Conservation (phyloP, 805 yeast genomes). For the Pichia paraexigua region DNA sequence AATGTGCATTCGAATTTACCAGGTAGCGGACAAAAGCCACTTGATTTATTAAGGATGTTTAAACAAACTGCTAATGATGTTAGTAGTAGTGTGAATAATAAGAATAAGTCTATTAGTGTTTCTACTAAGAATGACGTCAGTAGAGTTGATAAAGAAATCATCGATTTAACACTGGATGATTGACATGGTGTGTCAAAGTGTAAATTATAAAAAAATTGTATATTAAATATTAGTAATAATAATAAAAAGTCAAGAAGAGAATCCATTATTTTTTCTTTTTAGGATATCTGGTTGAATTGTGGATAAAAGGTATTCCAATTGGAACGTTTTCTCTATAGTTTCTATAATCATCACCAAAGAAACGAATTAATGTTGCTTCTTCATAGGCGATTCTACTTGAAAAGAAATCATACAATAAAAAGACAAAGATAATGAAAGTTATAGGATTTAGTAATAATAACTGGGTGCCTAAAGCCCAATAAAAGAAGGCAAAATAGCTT, state of each 20-base stretch:
- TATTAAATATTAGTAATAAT: neutral
- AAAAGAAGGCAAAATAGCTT: slow-evolving; percentile 80
- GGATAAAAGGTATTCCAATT: slow-evolving; percentile 60
- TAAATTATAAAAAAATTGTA: neutral
- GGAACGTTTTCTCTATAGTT: slow-evolving; percentile 42
- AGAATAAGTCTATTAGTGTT: neutral
- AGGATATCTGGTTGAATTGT: neutral
- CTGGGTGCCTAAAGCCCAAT: slow-evolving; percentile 91
- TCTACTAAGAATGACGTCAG: neutral
- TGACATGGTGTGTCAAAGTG: too few species aligned
- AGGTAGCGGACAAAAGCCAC: neutral
- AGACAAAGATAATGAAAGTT: slow-evolving; percentile 43
- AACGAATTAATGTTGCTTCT: slow-evolving; percentile 53
- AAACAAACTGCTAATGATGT: slow-evolving; percentile 8
- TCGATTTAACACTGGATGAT: slow-evolving; percentile 21
- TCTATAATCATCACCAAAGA: slow-evolving; percentile 64
- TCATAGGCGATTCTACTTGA: slow-evolving; percentile 58
- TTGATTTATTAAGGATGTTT: slow-evolving; percentile 1
- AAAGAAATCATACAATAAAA: slow-evolving; percentile 66
- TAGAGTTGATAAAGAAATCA: slow-evolving; percentile 13
- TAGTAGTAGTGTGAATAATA: neutral
- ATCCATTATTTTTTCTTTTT: neutral
- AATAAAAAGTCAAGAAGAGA: too few species aligned
- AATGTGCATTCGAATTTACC: neutral
- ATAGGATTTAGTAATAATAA: slow-evolving; percentile 60